These are phyloP conservation scores for Penicillium soppii DNA, from an alignment of 495 filamentous ascomycete genomes.

Conservation along the genomic window DNA sequence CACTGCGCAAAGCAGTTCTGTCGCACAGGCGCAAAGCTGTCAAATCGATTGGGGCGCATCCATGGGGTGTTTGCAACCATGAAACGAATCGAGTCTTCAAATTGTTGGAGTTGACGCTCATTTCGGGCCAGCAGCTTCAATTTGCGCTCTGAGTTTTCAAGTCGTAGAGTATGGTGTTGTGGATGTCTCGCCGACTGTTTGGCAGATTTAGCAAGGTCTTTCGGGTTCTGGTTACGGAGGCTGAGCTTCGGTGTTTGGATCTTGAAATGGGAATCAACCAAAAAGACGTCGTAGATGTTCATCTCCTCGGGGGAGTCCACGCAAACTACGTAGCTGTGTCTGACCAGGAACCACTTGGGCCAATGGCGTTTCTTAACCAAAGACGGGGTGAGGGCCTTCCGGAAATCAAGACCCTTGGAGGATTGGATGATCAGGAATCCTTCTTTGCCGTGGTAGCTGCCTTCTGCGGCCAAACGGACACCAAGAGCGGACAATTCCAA, in stretches of 20 bases:
- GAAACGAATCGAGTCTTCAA: conserved; percentile 84
- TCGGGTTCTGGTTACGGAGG: conserved; percentile 62
- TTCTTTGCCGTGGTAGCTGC: conserved; percentile 97
- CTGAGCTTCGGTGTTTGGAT: conserved; percentile 66
- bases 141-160: conserved; percentile 85
- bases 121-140: conserved; percentile 90
- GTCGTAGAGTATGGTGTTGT: conserved; percentile 78
- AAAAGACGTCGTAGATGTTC: conserved; percentile 98
- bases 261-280: conserved; percentile 82
- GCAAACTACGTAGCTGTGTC: conserved; percentile 95
- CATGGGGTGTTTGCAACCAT: conserved; percentile 82
- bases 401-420: conserved; percentile 85
- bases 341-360: conserved; percentile 97
- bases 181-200: conserved; percentile 65
- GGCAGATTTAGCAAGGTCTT: conserved; percentile 59
- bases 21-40: conserved; percentile 90
- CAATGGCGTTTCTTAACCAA: conserved; percentile 76
- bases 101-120: conserved; percentile 84
- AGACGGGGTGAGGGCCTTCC: conserved; percentile 72
- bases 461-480: conserved; percentile 91
- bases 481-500: conserved; percentile 92
- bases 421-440: conserved; percentile 90
- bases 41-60: conserved; percentile 81
- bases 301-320: conserved; percentile 97
- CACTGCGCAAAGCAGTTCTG: conserved; percentile 88